Percentiles rank a stretch among this genome's conserved stretches.
phyloP scores from a whole-genome alignment of 129 eudicot species.

The Logfia minima region DNA sequence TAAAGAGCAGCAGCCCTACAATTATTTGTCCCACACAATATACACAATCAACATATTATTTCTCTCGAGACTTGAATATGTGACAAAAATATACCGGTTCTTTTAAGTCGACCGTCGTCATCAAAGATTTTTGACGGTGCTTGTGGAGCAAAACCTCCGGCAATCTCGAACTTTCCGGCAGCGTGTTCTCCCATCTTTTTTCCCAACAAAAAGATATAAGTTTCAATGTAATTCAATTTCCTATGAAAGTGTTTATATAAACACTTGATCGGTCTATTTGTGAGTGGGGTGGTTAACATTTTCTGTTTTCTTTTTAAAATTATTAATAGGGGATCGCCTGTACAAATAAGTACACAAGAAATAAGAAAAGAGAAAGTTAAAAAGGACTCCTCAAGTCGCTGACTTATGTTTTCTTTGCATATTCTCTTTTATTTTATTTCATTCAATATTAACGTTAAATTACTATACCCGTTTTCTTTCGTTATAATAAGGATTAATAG shows the following conservation, averaged over 20 bases:
- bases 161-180: constrained; percentile 45
- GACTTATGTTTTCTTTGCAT: not conserved
- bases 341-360: constrained; percentile 4
- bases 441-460: not conserved
- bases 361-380: not conserved
- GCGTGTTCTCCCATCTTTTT: constrained; percentile 40
- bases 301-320: no score
- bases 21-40: no score
- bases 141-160: constrained; percentile 45
- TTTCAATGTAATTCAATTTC: not conserved
- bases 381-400: constrained; percentile 19
- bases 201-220: not conserved
- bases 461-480: no score
- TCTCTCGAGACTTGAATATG: not conserved
- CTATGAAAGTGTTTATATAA: constrained; percentile 34
- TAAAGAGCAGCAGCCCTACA: no score
- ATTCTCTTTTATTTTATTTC: not conserved
- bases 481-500: no score
- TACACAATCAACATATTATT: no score
- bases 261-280: not conserved
- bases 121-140: constrained; percentile 54
- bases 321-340: constrained; percentile 29
- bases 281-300: constrained; percentile 17
- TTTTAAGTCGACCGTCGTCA: constrained; percentile 69
- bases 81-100: constrained; percentile 48